phyloP scores from a whole-genome alignment of 225 moss, liverwort and hornwort genomes.

The Antitrichia curtipendula region DNA sequence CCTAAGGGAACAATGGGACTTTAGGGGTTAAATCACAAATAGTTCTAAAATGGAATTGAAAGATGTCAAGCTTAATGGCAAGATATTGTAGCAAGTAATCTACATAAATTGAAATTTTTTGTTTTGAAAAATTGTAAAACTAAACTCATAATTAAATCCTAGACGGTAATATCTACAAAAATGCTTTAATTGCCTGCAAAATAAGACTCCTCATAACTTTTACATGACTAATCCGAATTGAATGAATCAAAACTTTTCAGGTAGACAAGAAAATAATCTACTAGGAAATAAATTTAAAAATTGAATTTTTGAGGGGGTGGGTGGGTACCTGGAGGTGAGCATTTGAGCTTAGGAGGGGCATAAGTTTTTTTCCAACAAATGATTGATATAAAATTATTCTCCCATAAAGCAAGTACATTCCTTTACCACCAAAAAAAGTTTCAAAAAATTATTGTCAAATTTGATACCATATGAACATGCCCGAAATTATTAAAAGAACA shows the following conservation, averaged over 20 bases:
- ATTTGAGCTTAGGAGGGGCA: too few relatives aligned
- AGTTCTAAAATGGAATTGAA: neutral
- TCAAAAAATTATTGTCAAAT: neutral
- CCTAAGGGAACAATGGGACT: too few relatives aligned
- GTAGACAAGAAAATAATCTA: neutral
- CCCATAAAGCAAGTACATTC: accelerated
- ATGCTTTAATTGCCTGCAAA: neutral
- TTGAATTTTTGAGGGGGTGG: neutral
- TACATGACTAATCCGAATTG: neutral
- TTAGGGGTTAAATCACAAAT: too few relatives aligned
- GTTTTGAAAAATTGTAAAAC: neutral
- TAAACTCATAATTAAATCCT: neutral
- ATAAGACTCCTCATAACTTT: too few relatives aligned
- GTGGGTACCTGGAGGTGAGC: accelerated
- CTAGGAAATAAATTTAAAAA: too few relatives aligned
- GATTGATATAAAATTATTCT: neutral
- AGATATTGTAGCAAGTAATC: neutral
- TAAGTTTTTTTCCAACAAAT: accelerated
- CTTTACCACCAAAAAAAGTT: neutral
- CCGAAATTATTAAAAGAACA: accelerated
- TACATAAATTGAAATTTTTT: accelerated
- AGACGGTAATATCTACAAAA: accelerated
- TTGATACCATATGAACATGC: neutral
- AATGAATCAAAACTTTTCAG: neutral
- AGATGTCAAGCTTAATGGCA: neutral